Conservation (phyloP, 2,329 filamentous ascomycete species). For the Fusarium sp. region DNA sequence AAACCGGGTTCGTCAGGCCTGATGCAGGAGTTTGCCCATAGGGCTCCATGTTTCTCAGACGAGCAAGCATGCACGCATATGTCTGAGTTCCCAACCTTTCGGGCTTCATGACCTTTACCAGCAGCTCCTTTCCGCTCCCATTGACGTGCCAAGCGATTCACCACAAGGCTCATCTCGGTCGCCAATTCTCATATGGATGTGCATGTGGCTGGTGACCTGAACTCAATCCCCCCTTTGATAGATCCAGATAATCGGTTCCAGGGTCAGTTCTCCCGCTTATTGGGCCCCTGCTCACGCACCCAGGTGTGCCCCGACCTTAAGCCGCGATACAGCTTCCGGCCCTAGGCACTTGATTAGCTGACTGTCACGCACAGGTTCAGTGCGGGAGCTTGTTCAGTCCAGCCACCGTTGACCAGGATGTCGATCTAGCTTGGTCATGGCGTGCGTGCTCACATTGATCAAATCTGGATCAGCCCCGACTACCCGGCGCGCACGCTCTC, state of each 20-base stretch:
- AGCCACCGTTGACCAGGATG: constrained; percentile 43
- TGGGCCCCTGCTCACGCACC: constrained; percentile 29
- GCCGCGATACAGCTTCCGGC: constrained; percentile 28
- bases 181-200: constrained; percentile 34
- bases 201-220: constrained; percentile 20
- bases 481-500: constrained; percentile 37
- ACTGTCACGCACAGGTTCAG: constrained; percentile 23
- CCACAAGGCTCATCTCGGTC: constrained; percentile 43
- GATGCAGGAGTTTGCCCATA: constrained; percentile 21
- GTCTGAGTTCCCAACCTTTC: constrained; percentile 23
- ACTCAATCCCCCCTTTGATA: constrained; percentile 37
- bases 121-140: constrained; percentile 32
- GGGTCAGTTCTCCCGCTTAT: constrained; percentile 38
- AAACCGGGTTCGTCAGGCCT: constrained; percentile 25
- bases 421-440: constrained; percentile 42
- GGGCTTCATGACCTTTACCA: constrained; percentile 33
- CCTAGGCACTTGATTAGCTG: constrained; percentile 23
- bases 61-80: constrained; percentile 26
- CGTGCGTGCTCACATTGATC: constrained; percentile 42
- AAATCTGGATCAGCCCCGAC: constrained; percentile 41
- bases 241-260: constrained; percentile 42
- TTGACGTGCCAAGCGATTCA: constrained; percentile 27
- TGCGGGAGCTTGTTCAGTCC: constrained; percentile 35
- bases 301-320: constrained; percentile 29
- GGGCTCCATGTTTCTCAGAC: constrained; percentile 20